These are phyloP conservation scores for Hypoxylon fragiforme DNA, from an alignment of 495 filamentous ascomycete species.

Conservation along the genomic window DNA sequence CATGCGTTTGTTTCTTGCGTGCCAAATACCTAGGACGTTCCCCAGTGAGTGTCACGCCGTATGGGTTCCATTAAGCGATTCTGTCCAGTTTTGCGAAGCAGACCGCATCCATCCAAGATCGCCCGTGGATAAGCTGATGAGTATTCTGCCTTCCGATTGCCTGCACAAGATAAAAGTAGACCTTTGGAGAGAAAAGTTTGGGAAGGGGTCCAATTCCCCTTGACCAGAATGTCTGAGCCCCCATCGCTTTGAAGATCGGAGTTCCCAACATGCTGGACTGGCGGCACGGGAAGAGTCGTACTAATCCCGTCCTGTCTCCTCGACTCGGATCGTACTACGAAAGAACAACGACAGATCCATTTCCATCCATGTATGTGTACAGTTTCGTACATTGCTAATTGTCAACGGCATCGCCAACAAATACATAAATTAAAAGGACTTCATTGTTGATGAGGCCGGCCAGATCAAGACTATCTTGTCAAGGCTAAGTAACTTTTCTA, in stretches of 20 bases:
- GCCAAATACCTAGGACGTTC: not conserved
- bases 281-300: slow-evolving; percentile 13
- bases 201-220: not conserved
- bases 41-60: not conserved
- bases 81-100: not conserved
- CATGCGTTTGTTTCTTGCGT: slow-evolving; percentile 7
- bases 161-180: not conserved
- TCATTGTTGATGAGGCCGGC: too few relatives aligned
- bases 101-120: not conserved
- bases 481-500: too few relatives aligned
- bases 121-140: not conserved
- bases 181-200: not conserved
- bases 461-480: too few relatives aligned
- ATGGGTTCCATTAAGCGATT: not conserved
- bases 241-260: slow-evolving; percentile 4
- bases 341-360: slow-evolving; percentile 11
- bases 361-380: not conserved
- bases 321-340: slow-evolving; percentile 7
- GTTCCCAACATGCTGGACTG: slow-evolving; percentile 4
- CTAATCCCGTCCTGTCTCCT: slow-evolving; percentile 8
- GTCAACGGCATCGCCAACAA: too few relatives aligned
- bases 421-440: too few relatives aligned
- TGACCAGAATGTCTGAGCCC: not conserved
- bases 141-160: not conserved
- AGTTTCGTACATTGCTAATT: not conserved